These are phyloP conservation scores for Planoprotostelium fungivorum DNA, from an alignment of 78 protist genomes.

Conservation along the genomic window DNA sequence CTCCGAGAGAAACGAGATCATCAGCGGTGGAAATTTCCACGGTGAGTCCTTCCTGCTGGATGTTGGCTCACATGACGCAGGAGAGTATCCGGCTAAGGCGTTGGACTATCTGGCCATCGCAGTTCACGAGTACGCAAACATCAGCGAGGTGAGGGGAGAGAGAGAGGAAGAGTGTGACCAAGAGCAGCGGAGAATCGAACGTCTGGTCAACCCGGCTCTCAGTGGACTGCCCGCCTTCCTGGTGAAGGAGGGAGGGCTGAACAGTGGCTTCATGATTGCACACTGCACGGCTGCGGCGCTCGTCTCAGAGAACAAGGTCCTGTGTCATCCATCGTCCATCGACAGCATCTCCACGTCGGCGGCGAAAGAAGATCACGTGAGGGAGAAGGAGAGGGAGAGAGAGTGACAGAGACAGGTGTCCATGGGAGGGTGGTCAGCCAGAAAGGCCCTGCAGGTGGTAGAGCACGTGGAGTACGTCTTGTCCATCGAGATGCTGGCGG, in stretches of 20 bases:
- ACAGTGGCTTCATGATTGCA: constrained; percentile 91
- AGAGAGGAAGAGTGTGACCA: neutral
- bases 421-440: constrained; percentile 84
- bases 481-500: constrained; percentile 86
- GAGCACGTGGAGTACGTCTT: constrained; percentile 77
- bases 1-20: constrained; percentile 28
- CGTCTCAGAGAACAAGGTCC: constrained; percentile 82
- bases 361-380: constrained; percentile 86
- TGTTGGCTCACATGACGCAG: too few relatives aligned
- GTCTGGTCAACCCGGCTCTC: constrained; percentile 70
- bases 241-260: constrained; percentile 72
- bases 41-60: constrained; percentile 73
- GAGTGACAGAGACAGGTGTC: constrained; percentile 33
- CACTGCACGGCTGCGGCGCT: constrained; percentile 90
- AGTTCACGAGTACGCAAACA: constrained; percentile 74
- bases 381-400: too few relatives aligned
- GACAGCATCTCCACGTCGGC: constrained; percentile 81
- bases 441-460: constrained; percentile 65
- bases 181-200: constrained; percentile 73
- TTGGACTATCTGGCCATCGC: constrained; percentile 82
- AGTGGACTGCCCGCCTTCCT: constrained; percentile 78
- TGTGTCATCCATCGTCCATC: constrained; percentile 82
- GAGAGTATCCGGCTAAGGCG: constrained; percentile 85
- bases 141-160: constrained; percentile 28
- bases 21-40: constrained; percentile 83